These are phyloP conservation scores for Alternaria sp. DNA, from an alignment of 2,329 filamentous ascomycete genomes.

Conservation along the genomic window DNA sequence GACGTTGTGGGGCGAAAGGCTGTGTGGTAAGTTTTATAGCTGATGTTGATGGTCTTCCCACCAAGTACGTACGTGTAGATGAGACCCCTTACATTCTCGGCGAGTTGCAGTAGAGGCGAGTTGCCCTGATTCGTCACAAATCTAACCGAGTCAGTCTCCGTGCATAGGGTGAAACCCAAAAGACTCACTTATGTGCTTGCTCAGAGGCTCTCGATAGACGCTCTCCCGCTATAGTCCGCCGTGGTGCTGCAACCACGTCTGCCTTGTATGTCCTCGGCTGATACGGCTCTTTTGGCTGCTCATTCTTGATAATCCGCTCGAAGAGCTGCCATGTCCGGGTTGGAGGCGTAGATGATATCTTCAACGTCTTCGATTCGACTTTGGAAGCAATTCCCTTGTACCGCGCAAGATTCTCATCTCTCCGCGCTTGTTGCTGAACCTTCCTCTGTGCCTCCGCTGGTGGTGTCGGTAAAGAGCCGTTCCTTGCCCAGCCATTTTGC, in stretches of 20 bases:
- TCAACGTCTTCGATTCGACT: background rate
- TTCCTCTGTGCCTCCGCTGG: conserved; percentile 30
- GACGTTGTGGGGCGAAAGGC: conserved; percentile 1
- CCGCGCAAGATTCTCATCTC: conserved; percentile 2
- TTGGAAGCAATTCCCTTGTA: background rate
- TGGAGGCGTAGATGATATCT: conserved; percentile 9
- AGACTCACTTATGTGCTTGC: conserved; percentile 28
- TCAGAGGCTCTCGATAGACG: conserved; percentile 22
- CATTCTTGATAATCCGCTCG: conserved; percentile 19
- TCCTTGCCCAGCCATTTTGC: conserved; percentile 12
- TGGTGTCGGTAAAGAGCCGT: conserved; percentile 33
- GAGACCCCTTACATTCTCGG: conserved; percentile 29
- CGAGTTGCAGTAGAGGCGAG: conserved; percentile 39
- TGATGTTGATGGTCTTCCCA: conserved; percentile 39
- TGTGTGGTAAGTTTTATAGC: conserved; percentile 33
- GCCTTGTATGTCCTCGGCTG: conserved; percentile 26
- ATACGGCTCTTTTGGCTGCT: conserved; percentile 22
- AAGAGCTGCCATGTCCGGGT: conserved; percentile 18
- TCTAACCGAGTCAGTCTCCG: conserved; percentile 17
- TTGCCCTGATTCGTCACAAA: conserved; percentile 37
- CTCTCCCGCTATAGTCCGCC: conserved; percentile 19
- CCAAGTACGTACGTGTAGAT: conserved; percentile 38
- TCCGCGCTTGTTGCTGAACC: conserved; percentile 15
- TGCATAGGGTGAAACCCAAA: background rate
- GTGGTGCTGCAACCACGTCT: conserved; percentile 16